phyloP scores from a whole-genome alignment of 768 basidiomycete genomes.

The Chalciporus piperatus region DNA sequence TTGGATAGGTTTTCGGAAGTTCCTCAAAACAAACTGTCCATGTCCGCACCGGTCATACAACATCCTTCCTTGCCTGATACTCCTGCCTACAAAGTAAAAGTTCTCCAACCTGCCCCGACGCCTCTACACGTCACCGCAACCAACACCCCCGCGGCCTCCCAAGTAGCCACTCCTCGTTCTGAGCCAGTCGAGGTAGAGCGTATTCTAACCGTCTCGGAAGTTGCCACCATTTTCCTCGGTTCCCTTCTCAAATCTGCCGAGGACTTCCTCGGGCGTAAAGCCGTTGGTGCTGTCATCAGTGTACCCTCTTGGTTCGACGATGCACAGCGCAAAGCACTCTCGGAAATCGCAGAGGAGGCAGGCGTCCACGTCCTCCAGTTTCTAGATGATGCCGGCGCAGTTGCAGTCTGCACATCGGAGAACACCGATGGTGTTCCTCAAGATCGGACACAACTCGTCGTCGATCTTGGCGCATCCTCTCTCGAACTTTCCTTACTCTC shows the following conservation, averaged over 20 bases:
- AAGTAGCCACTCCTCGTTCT: conserved; percentile 67
- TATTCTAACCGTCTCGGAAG: conserved; percentile 79
- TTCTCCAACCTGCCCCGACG: conserved; percentile 74
- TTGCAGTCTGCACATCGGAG: conserved; percentile 54
- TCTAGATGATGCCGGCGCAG: conserved; percentile 81
- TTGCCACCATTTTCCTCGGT: conserved; percentile 78
- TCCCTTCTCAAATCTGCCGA: conserved; percentile 84
- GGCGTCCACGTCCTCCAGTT: conserved; percentile 85
- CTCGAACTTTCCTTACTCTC: conserved; percentile 68
- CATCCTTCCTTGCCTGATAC: conserved; percentile 68
- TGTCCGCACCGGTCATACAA: conserved; percentile 72
- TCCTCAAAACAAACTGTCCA: conserved; percentile 45
- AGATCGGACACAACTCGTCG: conserved; percentile 77
- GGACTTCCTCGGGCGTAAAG: conserved; percentile 82
- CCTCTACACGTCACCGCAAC: conserved; percentile 56
- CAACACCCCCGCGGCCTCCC: conserved; percentile 64
- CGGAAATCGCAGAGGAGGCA: conserved; percentile 72
- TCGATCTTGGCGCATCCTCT: conserved; percentile 79
- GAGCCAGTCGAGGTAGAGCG: conserved; percentile 67
- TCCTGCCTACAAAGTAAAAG: conserved; percentile 81
- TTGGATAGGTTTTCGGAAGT: conserved; percentile 69
- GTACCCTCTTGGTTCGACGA: conserved; percentile 75
- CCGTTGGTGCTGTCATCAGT: conserved; percentile 80
- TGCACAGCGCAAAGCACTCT: conserved; percentile 65
- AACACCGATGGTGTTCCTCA: conserved; percentile 37